phyloP scores from a whole-genome alignment of 352 stramenopile species.

The Globisporangium paddicum region DNA sequence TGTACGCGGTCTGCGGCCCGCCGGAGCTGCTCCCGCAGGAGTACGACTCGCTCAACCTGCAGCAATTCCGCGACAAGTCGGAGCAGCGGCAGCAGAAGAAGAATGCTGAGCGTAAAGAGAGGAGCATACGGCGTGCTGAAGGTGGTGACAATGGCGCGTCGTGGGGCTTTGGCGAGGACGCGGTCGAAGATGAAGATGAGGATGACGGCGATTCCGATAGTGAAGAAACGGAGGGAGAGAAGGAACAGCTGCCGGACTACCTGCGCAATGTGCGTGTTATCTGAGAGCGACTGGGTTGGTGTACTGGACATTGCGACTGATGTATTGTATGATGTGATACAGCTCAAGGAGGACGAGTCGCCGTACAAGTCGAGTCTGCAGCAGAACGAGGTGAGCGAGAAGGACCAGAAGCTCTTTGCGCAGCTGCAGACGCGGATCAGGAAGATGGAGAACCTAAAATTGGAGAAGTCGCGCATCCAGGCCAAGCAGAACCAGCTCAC shows the following conservation, averaged over 20 bases:
- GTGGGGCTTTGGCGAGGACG: slow-evolving; percentile 86
- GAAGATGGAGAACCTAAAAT: slow-evolving; percentile 81
- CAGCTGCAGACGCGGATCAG: slow-evolving; percentile 72
- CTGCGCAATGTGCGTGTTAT: slow-evolving; percentile 44
- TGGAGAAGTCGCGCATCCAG: slow-evolving; percentile 58
- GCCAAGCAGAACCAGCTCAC: slow-evolving; percentile 67
- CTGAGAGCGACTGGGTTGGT: background rate
- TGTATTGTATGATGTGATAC: background rate
- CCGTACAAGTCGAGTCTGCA: slow-evolving; percentile 54
- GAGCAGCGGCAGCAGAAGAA: slow-evolving; percentile 16
- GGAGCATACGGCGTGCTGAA: slow-evolving; percentile 1
- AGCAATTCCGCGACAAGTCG: slow-evolving; percentile 25
- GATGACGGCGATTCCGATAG: slow-evolving; percentile 30
- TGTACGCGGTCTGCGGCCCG: slow-evolving; percentile 76
- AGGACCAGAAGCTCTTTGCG: slow-evolving; percentile 76
- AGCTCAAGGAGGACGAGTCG: slow-evolving; percentile 48
- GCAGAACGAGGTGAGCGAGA: slow-evolving; percentile 40
- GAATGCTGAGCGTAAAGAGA: slow-evolving; percentile 6
- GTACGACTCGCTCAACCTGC: slow-evolving; percentile 61
- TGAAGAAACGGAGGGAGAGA: slow-evolving; percentile 14
- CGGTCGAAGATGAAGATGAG: slow-evolving; percentile 51
- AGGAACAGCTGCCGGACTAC: slow-evolving; percentile 61
- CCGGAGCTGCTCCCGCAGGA: slow-evolving; percentile 62
- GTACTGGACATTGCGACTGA: background rate
- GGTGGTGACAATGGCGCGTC: slow-evolving; percentile 26